Conservation (phyloP, 2,329 filamentous ascomycete species). For the Epichloe coenophiala region DNA sequence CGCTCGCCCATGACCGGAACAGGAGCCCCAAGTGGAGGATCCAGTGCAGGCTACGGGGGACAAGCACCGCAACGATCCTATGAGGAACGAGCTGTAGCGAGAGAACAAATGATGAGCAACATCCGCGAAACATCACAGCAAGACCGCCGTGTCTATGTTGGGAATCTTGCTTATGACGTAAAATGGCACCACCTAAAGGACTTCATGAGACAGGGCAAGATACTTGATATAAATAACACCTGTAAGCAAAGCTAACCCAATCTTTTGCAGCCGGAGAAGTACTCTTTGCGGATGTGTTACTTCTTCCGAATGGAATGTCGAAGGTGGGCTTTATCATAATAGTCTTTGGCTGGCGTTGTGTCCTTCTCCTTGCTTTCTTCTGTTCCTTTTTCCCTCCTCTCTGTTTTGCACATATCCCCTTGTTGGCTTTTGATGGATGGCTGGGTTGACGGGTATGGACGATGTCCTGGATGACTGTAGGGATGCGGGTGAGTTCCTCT, state of each 20-base stretch:
- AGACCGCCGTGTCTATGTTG: constrained; percentile 98
- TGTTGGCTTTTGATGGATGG: constrained; percentile 61
- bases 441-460: constrained; percentile 99
- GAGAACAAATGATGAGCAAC: constrained; percentile 92
- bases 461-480: constrained; percentile 79
- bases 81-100: constrained; percentile 71
- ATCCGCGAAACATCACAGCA: constrained; percentile 93
- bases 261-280: constrained; percentile 76
- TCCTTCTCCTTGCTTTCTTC: constrained; percentile 32
- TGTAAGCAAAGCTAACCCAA: constrained; percentile 23
- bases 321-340: constrained; percentile 95
- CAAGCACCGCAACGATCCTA: constrained; percentile 53
- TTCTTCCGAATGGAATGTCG: constrained; percentile 99
- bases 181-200: constrained; percentile 99
- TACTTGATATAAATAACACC: constrained; percentile 10
- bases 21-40: constrained; percentile 55
- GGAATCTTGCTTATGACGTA: constrained; percentile 97
- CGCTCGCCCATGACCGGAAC: constrained; percentile 77
- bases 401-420: constrained; percentile 40
- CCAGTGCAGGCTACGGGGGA: constrained; percentile 51
- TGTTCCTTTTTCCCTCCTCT: constrained; percentile 41
- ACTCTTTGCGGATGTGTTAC: constrained; percentile 96
- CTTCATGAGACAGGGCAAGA: constrained; percentile 97
- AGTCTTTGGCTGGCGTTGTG: constrained; percentile 60
- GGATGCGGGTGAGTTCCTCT: constrained; percentile 84